Evolutionary conservation across 805 yeast species (phyloP).

Genomic region (Saccharomycopsis amapae): DNA sequence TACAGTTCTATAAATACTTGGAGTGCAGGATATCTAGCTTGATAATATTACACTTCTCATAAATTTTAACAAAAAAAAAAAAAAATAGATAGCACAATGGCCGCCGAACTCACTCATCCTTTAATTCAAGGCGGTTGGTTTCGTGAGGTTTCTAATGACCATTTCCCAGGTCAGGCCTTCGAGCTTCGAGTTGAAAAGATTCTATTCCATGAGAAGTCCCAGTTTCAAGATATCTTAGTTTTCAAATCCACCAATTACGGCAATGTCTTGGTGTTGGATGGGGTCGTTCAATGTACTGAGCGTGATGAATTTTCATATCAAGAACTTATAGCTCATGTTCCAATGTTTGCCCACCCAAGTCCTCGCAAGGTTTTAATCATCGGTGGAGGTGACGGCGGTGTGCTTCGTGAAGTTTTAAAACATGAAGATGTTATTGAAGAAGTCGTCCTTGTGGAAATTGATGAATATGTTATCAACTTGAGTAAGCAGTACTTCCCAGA

Average conservation of each 20-base stretch:
- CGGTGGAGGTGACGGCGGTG: conserved; percentile 98
- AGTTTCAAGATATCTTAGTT: conserved; percentile 75
- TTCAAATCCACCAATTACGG: conserved; percentile 74
- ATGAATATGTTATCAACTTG: conserved; percentile 69
- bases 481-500: conserved; percentile 65
- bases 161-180: conserved; percentile 86
- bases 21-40: too few species aligned
- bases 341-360: conserved; percentile 65
- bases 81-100: background rate
- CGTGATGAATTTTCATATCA: conserved; percentile 83
- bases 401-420: conserved; percentile 78
- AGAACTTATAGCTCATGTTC: conserved; percentile 82
- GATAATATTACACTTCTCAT: too few species aligned
- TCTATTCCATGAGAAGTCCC: conserved; percentile 59
- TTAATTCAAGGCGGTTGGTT: conserved; percentile 67
- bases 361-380: conserved; percentile 78
- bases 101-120: conserved; percentile 23
- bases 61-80: too few species aligned
- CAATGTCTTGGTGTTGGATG: conserved; percentile 83
- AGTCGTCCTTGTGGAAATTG: conserved; percentile 83
- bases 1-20: too few species aligned
- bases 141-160: conserved; percentile 59
- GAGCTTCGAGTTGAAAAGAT: conserved; percentile 54
- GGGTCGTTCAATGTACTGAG: conserved; percentile 86
- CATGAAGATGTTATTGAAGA: conserved; percentile 52